A percentile compares a stretch with the other conserved stretches of the same genome.
Conservation (phyloP, 768 basidiomycete genomes). For the Antrodiella citrinella region DNA sequence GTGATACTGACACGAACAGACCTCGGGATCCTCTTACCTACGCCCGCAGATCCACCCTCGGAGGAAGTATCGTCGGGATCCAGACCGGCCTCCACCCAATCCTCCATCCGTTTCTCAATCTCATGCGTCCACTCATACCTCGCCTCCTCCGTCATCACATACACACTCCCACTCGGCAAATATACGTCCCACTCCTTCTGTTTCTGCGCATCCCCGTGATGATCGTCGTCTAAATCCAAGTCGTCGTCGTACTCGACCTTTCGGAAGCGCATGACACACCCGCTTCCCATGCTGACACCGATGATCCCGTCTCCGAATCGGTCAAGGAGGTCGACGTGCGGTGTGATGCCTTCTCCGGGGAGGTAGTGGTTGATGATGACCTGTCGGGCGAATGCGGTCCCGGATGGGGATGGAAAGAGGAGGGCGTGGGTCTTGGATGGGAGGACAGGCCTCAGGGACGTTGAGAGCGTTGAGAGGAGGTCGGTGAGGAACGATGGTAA, state of each 20-base stretch:
- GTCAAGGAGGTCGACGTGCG: conserved; percentile 79
- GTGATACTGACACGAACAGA: conserved; percentile 71
- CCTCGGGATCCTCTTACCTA: conserved; percentile 37
- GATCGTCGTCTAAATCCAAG: background rate
- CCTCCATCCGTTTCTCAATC: conserved; percentile 55
- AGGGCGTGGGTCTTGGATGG: conserved; percentile 42
- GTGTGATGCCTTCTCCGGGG: conserved; percentile 83
- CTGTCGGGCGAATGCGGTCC: conserved; percentile 52
- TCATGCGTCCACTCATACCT: conserved; percentile 87
- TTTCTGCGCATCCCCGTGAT: background rate
- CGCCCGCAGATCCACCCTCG: conserved; percentile 12
- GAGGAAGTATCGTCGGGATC: too few species aligned
- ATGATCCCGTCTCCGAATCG: conserved; percentile 89
- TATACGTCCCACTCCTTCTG: conserved; percentile 36
- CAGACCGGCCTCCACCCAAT: conserved; percentile 41
- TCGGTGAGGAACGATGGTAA: conserved; percentile 49
- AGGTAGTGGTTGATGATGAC: conserved; percentile 86
- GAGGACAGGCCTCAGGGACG: conserved; percentile 40
- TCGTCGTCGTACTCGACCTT: conserved; percentile 13
- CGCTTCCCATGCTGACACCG: conserved; percentile 74
- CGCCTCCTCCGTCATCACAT: conserved; percentile 74
- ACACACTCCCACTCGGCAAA: conserved; percentile 66
- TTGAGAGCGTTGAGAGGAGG: conserved; percentile 44
- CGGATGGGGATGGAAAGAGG: conserved; percentile 44
- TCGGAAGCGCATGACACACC: conserved; percentile 73